Evolutionary conservation across 2,329 filamentous ascomycete genomes (phyloP), one percentile per base, ranked within the genome.

Genomic region (Paracoccidioides brasiliensis): DNA sequence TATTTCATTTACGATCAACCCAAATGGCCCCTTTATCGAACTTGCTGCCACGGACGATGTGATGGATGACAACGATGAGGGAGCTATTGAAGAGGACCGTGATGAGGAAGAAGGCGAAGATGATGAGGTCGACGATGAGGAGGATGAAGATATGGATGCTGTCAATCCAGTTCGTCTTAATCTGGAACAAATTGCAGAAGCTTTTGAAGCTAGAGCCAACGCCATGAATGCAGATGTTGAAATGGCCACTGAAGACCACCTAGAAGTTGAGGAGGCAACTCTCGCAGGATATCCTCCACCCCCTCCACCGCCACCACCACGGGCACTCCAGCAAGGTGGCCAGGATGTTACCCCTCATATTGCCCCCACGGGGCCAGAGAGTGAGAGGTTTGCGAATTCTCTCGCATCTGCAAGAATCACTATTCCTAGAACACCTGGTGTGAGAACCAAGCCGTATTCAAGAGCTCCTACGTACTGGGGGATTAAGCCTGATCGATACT

Each of bases 371-470:
- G 54, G 38, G 9, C 38, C 45, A 48, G 43, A 49, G 8, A 48
- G 12, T 30, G 52, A 49, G 3, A 37, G 22, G 7, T 6, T 14
- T 32, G 14, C 32, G 8, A 15, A 15, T 35, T 37, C 32, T 14
- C 5, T 38, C 5, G 6, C 42, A 30, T 5, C 52, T 33, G 45
- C 30, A 30, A 67, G 65, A 55, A 63, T 86, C 37, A 80, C 85
- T 9, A 85, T 97, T 30, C 93, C 93, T 4, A 86, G 85, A 66
- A 97, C 93, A 0, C 90, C 90, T 0, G 81, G 80, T 30, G 66
- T 64, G 12, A 62, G 61, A 61, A 69, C 67, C 22, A 77, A 73
- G 52, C 68, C 72, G 14, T 66, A 70, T 33, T 70, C 71, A 2
- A 72, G 72, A 50, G 78, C 80, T 9, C 79, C 88, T 10, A 78